These are phyloP conservation scores for Penicillium verhagenii DNA, from an alignment of 495 filamentous ascomycete species.

Conservation along the genomic window DNA sequence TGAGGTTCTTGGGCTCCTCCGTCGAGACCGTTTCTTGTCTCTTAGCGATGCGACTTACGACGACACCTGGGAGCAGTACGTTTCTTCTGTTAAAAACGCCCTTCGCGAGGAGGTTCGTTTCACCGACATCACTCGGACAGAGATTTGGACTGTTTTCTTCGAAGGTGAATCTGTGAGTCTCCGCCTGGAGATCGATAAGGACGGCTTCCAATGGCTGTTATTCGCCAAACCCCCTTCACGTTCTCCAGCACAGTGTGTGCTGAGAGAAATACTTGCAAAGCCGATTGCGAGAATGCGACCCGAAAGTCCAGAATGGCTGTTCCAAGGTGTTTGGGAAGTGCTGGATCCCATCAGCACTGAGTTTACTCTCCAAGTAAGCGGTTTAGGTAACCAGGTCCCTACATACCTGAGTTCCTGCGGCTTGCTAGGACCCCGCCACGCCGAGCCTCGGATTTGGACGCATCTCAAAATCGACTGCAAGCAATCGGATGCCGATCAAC, in stretches of 20 bases:
- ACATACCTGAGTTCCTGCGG: constrained; percentile 37
- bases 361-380: constrained; percentile 19
- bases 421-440: constrained; percentile 26
- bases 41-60: too few species aligned
- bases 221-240: constrained; percentile 45
- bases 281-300: constrained; percentile 58
- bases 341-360: constrained; percentile 39
- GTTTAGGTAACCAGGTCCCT: constrained; percentile 19
- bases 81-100: constrained; percentile 16
- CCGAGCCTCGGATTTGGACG: constrained; percentile 41
- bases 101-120: constrained; percentile 45
- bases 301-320: constrained; percentile 15
- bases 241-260: constrained; percentile 37
- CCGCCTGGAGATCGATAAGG: constrained; percentile 45
- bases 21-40: too few species aligned
- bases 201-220: constrained; percentile 51
- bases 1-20: constrained; percentile 25
- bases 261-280: constrained; percentile 47
- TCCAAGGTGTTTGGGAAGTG: constrained; percentile 54
- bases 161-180: constrained; percentile 46
- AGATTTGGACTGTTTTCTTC: constrained; percentile 54
- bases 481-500: constrained; percentile 22
- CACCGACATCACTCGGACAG: constrained; percentile 43
- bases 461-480: constrained; percentile 31
- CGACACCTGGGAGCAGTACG: background rate